Conservation (phyloP, 768 basidiomycete species). For the Galerina marginata region DNA sequence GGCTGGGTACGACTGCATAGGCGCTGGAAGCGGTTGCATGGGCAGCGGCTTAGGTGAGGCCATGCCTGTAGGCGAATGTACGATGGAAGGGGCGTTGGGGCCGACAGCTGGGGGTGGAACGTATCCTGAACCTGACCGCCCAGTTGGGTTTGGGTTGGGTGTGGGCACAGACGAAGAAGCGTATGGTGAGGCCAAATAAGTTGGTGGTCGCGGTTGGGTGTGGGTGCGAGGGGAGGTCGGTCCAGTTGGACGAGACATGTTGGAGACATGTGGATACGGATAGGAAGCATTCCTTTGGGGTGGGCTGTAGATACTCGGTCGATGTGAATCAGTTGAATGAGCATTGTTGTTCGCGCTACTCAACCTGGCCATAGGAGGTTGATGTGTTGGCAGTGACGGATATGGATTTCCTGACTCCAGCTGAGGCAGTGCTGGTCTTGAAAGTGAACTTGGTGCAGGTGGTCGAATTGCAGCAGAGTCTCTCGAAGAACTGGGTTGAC, state of each 20-base stretch:
- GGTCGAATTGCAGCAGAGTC: not conserved
- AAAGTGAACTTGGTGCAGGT: not conserved
- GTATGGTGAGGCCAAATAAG: not conserved
- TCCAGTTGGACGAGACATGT: not conserved
- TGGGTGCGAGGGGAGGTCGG: not conserved
- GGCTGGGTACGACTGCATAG: conserved; percentile 18
- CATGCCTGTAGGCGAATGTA: conserved; percentile 21
- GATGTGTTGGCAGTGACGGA: not conserved
- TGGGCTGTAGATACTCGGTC: conserved; percentile 7
- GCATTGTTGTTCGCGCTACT: not conserved
- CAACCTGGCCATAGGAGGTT: conserved; percentile 3
- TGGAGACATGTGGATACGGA: conserved; percentile 6
- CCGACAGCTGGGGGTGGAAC: conserved; percentile 4
- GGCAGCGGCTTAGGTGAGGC: conserved; percentile 14
- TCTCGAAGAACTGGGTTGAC: not conserved
- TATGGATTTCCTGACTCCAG: conserved; percentile 7
- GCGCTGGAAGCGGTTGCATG: conserved; percentile 9
- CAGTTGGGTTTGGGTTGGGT: conserved; percentile 2
- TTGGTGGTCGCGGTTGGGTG: not conserved
- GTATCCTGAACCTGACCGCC: conserved; percentile 7
- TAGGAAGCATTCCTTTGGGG: not conserved
- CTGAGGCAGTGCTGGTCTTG: not conserved
- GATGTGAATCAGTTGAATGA: conserved; percentile 1
- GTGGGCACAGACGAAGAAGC: not conserved
- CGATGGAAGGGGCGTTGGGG: conserved; percentile 15